Percentiles rank a stretch among this genome's conserved stretches.
Conservation (phyloP, 768 basidiomycete species). For the Suillus paluster region DNA sequence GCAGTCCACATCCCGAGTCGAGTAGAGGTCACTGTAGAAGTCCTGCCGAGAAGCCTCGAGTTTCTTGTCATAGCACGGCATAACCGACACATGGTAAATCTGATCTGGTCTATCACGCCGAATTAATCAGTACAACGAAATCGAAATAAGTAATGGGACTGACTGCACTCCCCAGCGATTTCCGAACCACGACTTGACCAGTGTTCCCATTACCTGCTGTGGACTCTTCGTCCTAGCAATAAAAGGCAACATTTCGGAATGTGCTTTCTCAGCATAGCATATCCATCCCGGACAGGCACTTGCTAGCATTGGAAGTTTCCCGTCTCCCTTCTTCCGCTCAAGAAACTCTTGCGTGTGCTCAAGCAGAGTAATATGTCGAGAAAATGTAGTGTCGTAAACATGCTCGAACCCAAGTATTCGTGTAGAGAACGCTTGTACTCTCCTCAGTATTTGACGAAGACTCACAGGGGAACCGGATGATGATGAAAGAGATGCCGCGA, state of each 20-base stretch:
- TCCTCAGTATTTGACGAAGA: constrained; percentile 64
- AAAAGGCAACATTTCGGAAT: constrained; percentile 91
- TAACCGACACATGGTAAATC: constrained; percentile 95
- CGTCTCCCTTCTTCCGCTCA: constrained; percentile 58
- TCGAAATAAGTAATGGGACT: constrained; percentile 34
- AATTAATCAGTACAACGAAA: constrained; percentile 12
- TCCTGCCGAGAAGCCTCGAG: constrained; percentile 95
- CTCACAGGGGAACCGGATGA: constrained; percentile 48
- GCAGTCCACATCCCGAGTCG: constrained; percentile 94
- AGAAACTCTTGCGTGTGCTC: constrained; percentile 84
- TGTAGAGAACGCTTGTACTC: constrained; percentile 72
- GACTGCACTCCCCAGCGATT: constrained; percentile 68
- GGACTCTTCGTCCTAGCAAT: constrained; percentile 89
- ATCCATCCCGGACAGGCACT: constrained; percentile 99
- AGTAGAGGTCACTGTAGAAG: constrained; percentile 82
- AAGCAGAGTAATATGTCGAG: constrained; percentile 79
- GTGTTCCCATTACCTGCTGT: constrained; percentile 91
- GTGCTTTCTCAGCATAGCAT: constrained; percentile 98
- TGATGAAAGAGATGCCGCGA: constrained; percentile 65
- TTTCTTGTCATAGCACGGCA: constrained; percentile 99
- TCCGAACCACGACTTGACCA: constrained; percentile 91
- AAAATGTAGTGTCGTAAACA: constrained; percentile 95
- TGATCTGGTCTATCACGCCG: constrained; percentile 65
- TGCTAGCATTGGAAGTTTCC: constrained; percentile 84
- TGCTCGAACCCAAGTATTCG: constrained; percentile 74